A percentile compares a stretch with the other conserved stretches of the same genome.
Evolutionary conservation across 1,284 basidiomycete species (phyloP).

Genomic region (Stereum hirsutum): DNA sequence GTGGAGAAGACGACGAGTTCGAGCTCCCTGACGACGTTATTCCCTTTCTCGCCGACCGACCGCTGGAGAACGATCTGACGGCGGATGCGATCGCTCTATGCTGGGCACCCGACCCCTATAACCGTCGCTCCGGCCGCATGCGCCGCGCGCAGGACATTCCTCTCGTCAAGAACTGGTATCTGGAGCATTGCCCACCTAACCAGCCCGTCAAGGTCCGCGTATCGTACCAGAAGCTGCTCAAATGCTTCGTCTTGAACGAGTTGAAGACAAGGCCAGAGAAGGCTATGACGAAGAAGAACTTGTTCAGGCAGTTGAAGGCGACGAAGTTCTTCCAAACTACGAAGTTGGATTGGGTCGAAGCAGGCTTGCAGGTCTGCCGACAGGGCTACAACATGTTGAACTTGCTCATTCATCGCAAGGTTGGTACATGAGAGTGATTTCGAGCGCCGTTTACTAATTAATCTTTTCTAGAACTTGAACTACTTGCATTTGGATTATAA

Average conservation of each 20-base stretch:
- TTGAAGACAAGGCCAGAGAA: constrained; percentile 86
- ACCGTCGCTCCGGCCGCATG: constrained; percentile 86
- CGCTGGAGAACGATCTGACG: constrained; percentile 86
- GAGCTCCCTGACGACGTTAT: constrained; percentile 75
- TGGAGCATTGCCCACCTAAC: constrained; percentile 95
- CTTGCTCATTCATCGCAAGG: constrained; percentile 96
- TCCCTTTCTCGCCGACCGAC: constrained; percentile 80
- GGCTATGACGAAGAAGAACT: constrained; percentile 95
- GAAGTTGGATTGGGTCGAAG: constrained; percentile 98
- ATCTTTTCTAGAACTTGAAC: constrained; percentile 76
- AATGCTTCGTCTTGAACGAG: constrained; percentile 94
- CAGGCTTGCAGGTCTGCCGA: constrained; percentile 94
- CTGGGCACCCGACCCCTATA: constrained; percentile 98
- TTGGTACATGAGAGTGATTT: constrained; percentile 18
- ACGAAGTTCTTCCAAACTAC: constrained; percentile 99
- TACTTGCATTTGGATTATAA: constrained; percentile 93
- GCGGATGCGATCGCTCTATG: constrained; percentile 97
- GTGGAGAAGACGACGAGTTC: constrained; percentile 82
- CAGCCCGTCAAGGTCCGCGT: constrained; percentile 98
- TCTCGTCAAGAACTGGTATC: constrained; percentile 94
- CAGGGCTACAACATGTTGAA: constrained; percentile 99
- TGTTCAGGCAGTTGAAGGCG: constrained; percentile 93
- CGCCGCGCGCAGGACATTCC: constrained; percentile 93
- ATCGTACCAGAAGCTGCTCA: constrained; percentile 98
- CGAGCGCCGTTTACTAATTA: constrained; percentile 4